These are phyloP conservation scores for Acacia pycnantha DNA, from an alignment of 331 rosid species.

Conservation along the genomic window DNA sequence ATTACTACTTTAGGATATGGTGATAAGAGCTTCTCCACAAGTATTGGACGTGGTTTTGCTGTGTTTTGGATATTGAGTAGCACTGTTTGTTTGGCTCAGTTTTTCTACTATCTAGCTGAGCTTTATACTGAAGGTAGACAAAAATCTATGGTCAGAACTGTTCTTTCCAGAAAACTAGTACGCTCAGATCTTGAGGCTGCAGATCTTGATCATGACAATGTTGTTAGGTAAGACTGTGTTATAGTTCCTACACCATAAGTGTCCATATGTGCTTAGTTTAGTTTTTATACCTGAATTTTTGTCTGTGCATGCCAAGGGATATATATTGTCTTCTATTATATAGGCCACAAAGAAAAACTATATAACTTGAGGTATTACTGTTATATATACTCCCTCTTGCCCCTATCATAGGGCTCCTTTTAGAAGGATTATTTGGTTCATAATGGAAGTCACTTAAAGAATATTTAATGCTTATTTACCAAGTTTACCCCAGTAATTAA, in stretches of 20 bases:
- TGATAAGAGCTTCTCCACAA: constrained; percentile 78
- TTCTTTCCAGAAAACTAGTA: constrained; percentile 53
- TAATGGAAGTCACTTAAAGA: no score
- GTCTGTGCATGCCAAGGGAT: not conserved
- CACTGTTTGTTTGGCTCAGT: constrained; percentile 78
- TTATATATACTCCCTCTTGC: not conserved
- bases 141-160: constrained; percentile 49
- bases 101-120: constrained; percentile 74
- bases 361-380: not conserved
- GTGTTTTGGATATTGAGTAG: constrained; percentile 81
- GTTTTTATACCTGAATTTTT: not conserved
- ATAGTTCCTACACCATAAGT: not conserved
- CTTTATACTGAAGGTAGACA: constrained; percentile 65
- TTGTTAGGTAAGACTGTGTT: constrained; percentile 47
- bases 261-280: not conserved
- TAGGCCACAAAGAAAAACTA: not conserved
- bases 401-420: no score
- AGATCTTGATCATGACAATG: constrained; percentile 78
- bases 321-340: not conserved
- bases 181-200: constrained; percentile 73
- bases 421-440: no score
- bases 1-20: constrained; percentile 88
- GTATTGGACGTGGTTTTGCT: constrained; percentile 64
- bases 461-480: no score
- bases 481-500: no score